Conservation (phyloP, 805 yeast species). For the Blastobotrys attinorum region DNA sequence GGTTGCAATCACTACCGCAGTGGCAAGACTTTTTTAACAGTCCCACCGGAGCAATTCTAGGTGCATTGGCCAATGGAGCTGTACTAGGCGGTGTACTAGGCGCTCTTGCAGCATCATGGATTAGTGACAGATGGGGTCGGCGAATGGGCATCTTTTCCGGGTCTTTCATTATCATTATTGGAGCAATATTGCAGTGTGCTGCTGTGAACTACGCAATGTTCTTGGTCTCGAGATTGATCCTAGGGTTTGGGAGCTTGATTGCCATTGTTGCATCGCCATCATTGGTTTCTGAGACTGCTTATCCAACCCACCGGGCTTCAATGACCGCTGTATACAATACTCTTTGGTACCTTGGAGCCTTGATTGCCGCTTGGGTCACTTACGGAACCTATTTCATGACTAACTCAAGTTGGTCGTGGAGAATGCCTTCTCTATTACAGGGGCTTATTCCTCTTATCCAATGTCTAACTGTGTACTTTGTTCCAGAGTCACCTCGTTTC, state of each 20-base stretch:
- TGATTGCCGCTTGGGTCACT: conserved; percentile 45
- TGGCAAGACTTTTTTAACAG: conserved; percentile 10
- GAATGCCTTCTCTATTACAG: conserved; percentile 70
- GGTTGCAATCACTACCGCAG: conserved; percentile 18
- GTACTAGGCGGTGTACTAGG: conserved; percentile 62
- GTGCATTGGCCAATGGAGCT: conserved; percentile 8
- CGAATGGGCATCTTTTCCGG: conserved; percentile 53
- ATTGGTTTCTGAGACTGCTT: conserved; percentile 40
- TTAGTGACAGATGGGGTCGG: conserved; percentile 58
- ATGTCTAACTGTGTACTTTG: conserved; percentile 40
- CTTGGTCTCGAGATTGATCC: conserved; percentile 58
- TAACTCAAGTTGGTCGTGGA: conserved; percentile 47
- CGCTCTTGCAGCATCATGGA: conserved; percentile 49
- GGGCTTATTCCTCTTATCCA: conserved; percentile 51
- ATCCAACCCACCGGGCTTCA: conserved; percentile 5
- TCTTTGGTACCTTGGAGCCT: conserved; percentile 48
- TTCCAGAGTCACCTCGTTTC: conserved; percentile 90
- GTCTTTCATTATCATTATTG: conserved; percentile 44
- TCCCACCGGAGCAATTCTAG: conserved; percentile 11
- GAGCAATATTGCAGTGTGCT: conserved; percentile 43
- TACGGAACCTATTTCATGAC: conserved; percentile 42
- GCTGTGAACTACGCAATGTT: conserved; percentile 48
- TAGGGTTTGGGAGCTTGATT: conserved; percentile 71
- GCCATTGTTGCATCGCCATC: conserved; percentile 69
- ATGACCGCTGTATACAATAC: conserved; percentile 27